phyloP scores from a whole-genome alignment of 305 asterid genomes.

The Fraxinus sp. region DNA sequence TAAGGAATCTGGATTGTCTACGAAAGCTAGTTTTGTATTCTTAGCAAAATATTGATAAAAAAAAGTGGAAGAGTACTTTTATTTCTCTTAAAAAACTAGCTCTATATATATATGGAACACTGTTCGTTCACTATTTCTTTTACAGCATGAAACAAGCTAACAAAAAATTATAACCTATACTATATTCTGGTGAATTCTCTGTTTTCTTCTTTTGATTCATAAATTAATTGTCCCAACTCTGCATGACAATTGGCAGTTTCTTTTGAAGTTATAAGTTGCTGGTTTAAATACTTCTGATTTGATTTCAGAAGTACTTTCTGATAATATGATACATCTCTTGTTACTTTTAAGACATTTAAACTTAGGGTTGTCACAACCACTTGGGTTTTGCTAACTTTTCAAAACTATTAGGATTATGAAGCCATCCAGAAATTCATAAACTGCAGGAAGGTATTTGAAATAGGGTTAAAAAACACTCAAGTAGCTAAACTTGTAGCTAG shows the following conservation, averaged over 20 bases:
- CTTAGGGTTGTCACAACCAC: neutral
- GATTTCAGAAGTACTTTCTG: neutral
- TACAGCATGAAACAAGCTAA: too few relatives aligned
- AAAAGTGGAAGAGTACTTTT: neutral
- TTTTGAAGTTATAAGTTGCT: neutral
- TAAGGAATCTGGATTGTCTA: neutral
- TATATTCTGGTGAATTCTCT: neutral
- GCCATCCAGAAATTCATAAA: neutral
- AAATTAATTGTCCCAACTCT: neutral
- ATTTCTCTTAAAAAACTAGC: neutral
- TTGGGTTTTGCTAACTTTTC: too few relatives aligned
- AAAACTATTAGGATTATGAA: neutral
- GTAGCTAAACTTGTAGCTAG: neutral
- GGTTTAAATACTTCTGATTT: neutral
- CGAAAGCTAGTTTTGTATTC: neutral
- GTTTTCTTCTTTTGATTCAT: neutral
- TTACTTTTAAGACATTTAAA: neutral
- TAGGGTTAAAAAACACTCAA: neutral
- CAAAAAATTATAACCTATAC: neutral
- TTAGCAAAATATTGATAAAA: neutral
- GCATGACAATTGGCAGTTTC: neutral
- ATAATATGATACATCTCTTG: neutral
- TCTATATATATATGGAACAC: neutral
- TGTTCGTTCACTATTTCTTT: neutral
- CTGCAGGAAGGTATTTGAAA: neutral